A percentile compares a stretch with the other conserved stretches of the same genome.
phyloP scores from a whole-genome alignment of 495 filamentous ascomycete species.

The Xylaria cubensis region DNA sequence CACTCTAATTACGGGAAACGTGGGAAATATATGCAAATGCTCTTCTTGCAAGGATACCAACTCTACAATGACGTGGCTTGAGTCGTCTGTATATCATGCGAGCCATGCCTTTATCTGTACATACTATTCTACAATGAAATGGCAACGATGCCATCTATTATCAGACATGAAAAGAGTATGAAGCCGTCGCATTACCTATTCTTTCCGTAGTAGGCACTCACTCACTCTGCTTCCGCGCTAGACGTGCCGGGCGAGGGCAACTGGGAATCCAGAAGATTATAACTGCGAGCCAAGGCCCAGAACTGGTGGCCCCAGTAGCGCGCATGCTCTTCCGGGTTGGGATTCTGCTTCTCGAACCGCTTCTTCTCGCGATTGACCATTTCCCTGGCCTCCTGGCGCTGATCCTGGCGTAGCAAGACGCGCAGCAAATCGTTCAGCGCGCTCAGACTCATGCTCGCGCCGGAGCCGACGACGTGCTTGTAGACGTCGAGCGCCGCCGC shows the following conservation, averaged over 20 bases:
- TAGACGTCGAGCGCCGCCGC: slow-evolving; percentile 59
- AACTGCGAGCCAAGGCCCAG: slow-evolving; percentile 46
- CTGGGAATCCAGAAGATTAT: slow-evolving; percentile 41
- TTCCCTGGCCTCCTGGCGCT: slow-evolving; percentile 39
- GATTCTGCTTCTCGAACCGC: slow-evolving; percentile 35
- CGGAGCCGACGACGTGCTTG: slow-evolving; percentile 47
- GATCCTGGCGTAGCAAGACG: slow-evolving; percentile 53
- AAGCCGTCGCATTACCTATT: background rate
- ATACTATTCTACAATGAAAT: slow-evolving; percentile 27
- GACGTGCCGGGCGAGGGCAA: background rate
- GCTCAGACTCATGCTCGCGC: slow-evolving; percentile 50
- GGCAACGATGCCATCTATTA: background rate
- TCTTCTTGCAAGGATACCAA: background rate
- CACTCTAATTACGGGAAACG: background rate
- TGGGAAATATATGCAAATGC: background rate
- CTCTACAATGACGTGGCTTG: background rate
- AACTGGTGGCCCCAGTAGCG: slow-evolving; percentile 51
- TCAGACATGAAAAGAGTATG: background rate
- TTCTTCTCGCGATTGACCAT: slow-evolving; percentile 48
- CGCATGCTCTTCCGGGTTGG: slow-evolving; percentile 30
- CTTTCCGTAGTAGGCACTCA: too few relatives aligned
- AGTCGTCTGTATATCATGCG: background rate
- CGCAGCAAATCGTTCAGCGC: slow-evolving; percentile 54
- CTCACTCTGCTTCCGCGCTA: background rate
- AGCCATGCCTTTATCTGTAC: slow-evolving; percentile 15